These are phyloP conservation scores for Rhinocladiella mackenziei DNA, from an alignment of 2,329 filamentous ascomycete species.

Conservation along the genomic window DNA sequence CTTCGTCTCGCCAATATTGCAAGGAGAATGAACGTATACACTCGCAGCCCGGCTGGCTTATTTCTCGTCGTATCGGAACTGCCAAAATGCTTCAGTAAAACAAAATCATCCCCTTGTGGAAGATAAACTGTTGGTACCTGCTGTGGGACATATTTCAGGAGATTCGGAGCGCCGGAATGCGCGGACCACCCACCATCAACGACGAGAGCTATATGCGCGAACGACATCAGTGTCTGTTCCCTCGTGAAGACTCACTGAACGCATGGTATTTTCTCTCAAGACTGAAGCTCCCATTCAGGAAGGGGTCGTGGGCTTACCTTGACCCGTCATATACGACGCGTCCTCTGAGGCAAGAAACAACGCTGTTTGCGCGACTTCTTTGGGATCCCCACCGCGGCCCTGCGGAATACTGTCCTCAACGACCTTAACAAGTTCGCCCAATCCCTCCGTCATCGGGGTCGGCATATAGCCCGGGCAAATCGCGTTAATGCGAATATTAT, in stretches of 20 bases:
- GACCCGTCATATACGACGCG: conserved; percentile 33
- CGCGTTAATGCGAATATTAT: conserved; percentile 41
- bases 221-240: background rate
- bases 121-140: background rate
- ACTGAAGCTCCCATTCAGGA: no score
- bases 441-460: conserved; percentile 34
- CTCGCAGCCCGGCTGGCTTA: no score
- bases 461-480: conserved; percentile 41
- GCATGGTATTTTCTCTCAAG: no score
- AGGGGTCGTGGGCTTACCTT: conserved; percentile 5
- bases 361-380: conserved; percentile 33
- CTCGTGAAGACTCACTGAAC: no score
- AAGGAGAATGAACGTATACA: no score
- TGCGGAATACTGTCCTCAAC: conserved; percentile 15
- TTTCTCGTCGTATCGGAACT: conserved; percentile 2
- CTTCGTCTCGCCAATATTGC: no score
- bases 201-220: conserved; percentile 3
- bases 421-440: conserved; percentile 1
- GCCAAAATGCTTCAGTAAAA: background rate
- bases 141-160: conserved; percentile 5
- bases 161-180: conserved; percentile 7
- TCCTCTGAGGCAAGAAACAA: conserved; percentile 32
- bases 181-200: conserved; percentile 16
- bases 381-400: conserved; percentile 29
- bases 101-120: background rate